A percentile compares a stretch with the other conserved stretches of the same genome.
phyloP scores from a whole-genome alignment of 768 basidiomycete species.

The Termitomyces sp. region DNA sequence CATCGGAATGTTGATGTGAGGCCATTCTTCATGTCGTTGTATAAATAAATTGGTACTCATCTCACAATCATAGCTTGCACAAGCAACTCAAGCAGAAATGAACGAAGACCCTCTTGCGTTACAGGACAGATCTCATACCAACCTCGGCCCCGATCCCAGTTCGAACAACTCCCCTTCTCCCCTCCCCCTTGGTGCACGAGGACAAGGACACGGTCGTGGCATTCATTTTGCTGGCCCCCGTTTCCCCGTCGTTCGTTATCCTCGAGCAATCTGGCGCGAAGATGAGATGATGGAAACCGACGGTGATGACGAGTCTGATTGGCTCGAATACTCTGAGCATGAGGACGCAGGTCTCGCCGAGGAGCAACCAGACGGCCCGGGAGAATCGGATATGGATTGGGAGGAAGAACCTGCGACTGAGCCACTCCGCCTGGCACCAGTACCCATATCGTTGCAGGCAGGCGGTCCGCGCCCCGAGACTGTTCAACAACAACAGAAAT shows the following conservation, averaged over 20 bases:
- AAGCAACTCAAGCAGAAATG: slow-evolving; percentile 69
- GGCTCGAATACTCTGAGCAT: slow-evolving; percentile 56
- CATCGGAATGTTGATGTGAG: slow-evolving; percentile 95
- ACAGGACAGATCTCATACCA: slow-evolving; percentile 27
- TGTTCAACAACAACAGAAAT: slow-evolving; percentile 28
- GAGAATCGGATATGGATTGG: slow-evolving; percentile 83
- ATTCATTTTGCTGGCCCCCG: slow-evolving; percentile 70
- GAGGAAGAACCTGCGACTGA: slow-evolving; percentile 57
- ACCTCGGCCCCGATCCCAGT: slow-evolving; percentile 44
- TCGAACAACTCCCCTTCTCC: slow-evolving; percentile 52
- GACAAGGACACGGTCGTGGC: slow-evolving; percentile 32
- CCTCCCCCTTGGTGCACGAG: slow-evolving; percentile 33
- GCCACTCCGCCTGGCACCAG: slow-evolving; percentile 16
- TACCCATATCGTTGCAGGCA: slow-evolving; percentile 31
- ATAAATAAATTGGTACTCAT: neutral
- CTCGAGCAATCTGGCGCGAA: slow-evolving; percentile 79
- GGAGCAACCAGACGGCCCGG: slow-evolving; percentile 37
- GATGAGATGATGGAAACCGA: slow-evolving; percentile 62
- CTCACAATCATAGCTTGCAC: slow-evolving; percentile 52
- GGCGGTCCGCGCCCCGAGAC: slow-evolving; percentile 26
- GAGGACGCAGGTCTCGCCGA: slow-evolving; percentile 65
- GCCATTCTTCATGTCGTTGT: slow-evolving; percentile 10
- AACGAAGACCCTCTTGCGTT: slow-evolving; percentile 48
- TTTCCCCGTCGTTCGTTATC: slow-evolving; percentile 68
- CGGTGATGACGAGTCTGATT: slow-evolving; percentile 51